Evolutionary conservation across 306 rosid species (phyloP), one percentile per base, ranked within the genome.

Genomic region (Pterocarpus macrocarpus): DNA sequence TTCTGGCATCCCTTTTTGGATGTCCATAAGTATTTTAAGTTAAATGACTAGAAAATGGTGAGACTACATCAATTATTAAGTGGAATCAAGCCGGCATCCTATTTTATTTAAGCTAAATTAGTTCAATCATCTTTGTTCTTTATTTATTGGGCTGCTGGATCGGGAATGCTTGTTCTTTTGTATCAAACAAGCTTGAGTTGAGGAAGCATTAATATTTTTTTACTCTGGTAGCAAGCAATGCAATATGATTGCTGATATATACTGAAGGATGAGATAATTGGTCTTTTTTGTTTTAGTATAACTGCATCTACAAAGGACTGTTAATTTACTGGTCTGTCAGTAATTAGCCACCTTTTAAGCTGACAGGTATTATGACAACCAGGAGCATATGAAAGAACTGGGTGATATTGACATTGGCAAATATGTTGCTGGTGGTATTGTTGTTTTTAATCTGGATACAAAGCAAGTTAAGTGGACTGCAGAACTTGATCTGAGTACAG

Each of bases 361-460:
- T 89, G 84, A 81, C 97, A 95, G 99, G 97, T 95, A 95, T 87
- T 95, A 95, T 88, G 96, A 88, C 86, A 90, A 93, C 84, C 90
- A 92, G 64, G 97, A 89, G 89, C 97, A 88, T 90, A 61, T 35
- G 89, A 95, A 89, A 87, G 99, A 95, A 76, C 84, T 95, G 87
- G 98, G 99, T 73, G 94, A 87, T 81, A 87, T 95, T 89, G 96
- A 93, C 80, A 92, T 91, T 65, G 91, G 87, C 77, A 95, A 95
- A 87, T 95, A 93, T 81, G 93, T 95, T 58, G 97, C 99, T 43
- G 94, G 97, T 87, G 87, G 92, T 69, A 92, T 95, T 82, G 98
- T 93, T 87, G 99, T 92, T 71, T 93, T 91, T 79, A 81, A 95
- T 87, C 98, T 95, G 75, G 98, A 93, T 78, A 87, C 99, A 4